Evolutionary conservation across 192 early-diverging fungal species (phyloP), one percentile per base, ranked within the genome.

Genomic region (Backusella mclennaniae): DNA sequence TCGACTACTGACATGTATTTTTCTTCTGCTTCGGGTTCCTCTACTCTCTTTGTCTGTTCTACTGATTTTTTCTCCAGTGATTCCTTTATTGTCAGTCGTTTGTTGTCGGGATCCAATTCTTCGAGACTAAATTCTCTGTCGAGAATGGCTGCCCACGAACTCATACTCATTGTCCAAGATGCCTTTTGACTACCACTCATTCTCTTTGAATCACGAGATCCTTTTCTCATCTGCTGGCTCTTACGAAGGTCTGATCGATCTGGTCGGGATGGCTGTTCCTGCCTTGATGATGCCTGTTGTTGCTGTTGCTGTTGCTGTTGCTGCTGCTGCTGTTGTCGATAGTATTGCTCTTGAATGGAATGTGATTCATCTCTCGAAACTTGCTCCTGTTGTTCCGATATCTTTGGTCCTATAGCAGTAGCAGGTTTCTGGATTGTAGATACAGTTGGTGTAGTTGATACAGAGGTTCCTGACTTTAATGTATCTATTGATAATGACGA

Each of bases 131-230:
- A 79, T 35, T 79, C 78, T 26, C 49, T 33, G 35, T 79, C 73
- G 33, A 79, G 33, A 15, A 73, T 56, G 14, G 73, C 41, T 36
- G 73, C 73, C 78, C 78, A 79, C 1, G 78, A 68, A 6, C 39
- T 66, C 42, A 75, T 63, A 29, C 49, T 73, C 31, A 68, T 44
- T 6, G 78, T 67, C 78, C 78, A 79, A 41, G 74, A 63, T 36
- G 72, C 73, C 29, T 79, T 79, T 75, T 79, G 78, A 63, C 73
- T 74, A 46, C 78, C 78, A 75, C 78, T 79, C 35, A 52, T 56
- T 59, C 78, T 66, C 41, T 71, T 63, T 63, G 56, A 63, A 63
- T 63, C 56, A 29, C 23, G 56, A 29, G 56, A 63, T 11, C 23
- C 56, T 26, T 63, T 63, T 63, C 26, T 14, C 3, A 29, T 4